Percentiles rank a stretch among this genome's conserved stretches.
Evolutionary conservation across 805 yeast species (phyloP).

Genomic region (Lachancea waltii): DNA sequence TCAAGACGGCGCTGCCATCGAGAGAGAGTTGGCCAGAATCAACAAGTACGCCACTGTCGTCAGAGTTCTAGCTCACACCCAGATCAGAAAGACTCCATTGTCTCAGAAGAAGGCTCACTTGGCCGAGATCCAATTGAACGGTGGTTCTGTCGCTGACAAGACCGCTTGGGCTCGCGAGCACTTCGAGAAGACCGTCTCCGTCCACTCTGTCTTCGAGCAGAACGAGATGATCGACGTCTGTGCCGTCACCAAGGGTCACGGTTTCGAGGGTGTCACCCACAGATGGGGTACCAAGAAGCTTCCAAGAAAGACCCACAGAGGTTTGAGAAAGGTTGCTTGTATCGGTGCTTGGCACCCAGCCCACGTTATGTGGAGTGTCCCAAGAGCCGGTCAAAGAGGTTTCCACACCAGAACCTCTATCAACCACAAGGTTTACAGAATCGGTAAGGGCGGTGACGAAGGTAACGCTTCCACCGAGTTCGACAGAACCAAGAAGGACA

Average conservation of each 20-base stretch:
- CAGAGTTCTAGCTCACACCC: slow-evolving; percentile 99
- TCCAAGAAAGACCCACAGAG: slow-evolving; percentile 99
- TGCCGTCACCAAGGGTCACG: slow-evolving; percentile 99
- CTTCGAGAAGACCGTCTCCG: slow-evolving; percentile 97
- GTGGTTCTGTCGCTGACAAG: slow-evolving; percentile 97
- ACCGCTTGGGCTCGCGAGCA: slow-evolving; percentile 98
- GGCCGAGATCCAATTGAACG: slow-evolving; percentile 99
- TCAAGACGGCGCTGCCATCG: slow-evolving; percentile 78
- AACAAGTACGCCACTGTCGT: slow-evolving; percentile 97
- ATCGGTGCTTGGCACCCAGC: slow-evolving; percentile 99
- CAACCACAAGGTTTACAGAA: slow-evolving; percentile 99
- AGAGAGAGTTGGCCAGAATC: slow-evolving; percentile 97
- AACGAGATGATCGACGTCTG: slow-evolving; percentile 97
- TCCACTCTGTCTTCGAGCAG: slow-evolving; percentile 95
- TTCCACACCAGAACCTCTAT: slow-evolving; percentile 99
- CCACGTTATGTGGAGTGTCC: slow-evolving; percentile 99
- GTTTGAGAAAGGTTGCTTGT: slow-evolving; percentile 99
- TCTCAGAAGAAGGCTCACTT: slow-evolving; percentile 99
- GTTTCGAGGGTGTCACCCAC: slow-evolving; percentile 99
- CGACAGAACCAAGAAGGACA: slow-evolving; percentile 99
- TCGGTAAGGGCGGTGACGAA: slow-evolving; percentile 95
- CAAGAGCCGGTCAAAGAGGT: slow-evolving; percentile 99
- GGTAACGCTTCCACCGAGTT: slow-evolving; percentile 91
- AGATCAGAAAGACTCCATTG: slow-evolving; percentile 98
- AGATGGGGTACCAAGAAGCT: slow-evolving; percentile 99